These are phyloP conservation scores for Alternaria alternata DNA, from an alignment of 2,329 filamentous ascomycete genomes.

Conservation along the genomic window DNA sequence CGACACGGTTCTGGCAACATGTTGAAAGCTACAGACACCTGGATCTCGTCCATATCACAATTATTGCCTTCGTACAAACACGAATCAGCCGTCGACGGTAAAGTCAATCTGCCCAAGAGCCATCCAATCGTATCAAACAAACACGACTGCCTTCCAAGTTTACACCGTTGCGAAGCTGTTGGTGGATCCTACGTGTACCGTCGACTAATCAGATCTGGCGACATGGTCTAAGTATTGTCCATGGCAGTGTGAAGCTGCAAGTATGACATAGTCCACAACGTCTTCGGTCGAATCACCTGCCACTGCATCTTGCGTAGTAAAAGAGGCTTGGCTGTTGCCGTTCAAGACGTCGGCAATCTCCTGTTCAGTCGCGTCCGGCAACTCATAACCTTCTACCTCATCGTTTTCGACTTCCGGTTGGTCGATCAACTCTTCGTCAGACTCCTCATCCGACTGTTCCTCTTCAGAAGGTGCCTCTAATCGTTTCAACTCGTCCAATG, in stretches of 20 bases:
- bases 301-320: neutral
- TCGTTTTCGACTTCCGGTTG: neutral
- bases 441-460: neutral
- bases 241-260: neutral
- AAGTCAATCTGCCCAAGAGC: neutral
- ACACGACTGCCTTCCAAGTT: neutral
- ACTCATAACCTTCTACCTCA: neutral
- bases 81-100: neutral
- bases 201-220: neutral
- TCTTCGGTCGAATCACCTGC: neutral
- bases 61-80: neutral
- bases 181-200: neutral
- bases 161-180: neutral
- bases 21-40: neutral
- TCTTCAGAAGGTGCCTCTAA: neutral
- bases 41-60: neutral
- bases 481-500: neutral
- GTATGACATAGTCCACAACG: neutral
- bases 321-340: neutral
- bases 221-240: neutral
- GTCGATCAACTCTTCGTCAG: neutral
- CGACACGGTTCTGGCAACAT: neutral
- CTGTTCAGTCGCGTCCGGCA: neutral
- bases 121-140: neutral
- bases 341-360: neutral